Percentiles rank a stretch among this genome's conserved stretches.
Conservation (phyloP, 176 grass and related monocot genomes). For the Rhipidocladum racemiflorum region DNA sequence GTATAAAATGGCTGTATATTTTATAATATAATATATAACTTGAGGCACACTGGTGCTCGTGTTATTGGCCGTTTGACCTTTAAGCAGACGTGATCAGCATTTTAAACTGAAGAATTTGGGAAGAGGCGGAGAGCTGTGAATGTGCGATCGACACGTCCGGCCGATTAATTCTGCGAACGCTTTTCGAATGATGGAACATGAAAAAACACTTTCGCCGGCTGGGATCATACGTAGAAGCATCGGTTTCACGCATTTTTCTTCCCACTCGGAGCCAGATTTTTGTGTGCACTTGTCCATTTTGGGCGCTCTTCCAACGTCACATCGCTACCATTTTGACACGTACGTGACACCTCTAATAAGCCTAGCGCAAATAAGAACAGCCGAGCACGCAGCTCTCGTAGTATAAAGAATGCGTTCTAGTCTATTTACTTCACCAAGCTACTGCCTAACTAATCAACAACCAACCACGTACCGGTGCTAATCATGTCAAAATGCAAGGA, state of each 20-base stretch:
- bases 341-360: neutral
- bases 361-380: neutral
- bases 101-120: neutral
- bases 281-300: constrained; percentile 13
- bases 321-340: constrained; percentile 24
- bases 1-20: neutral
- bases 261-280: neutral
- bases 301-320: constrained; percentile 9
- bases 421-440: constrained; percentile 24
- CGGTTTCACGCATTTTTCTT: neutral
- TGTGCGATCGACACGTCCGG: neutral
- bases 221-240: neutral
- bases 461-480: neutral
- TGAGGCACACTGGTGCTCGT: no score
- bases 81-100: constrained; percentile 15
- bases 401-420: constrained; percentile 8
- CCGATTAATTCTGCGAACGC: neutral
- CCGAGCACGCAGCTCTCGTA: neutral
- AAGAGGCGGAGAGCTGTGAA: neutral
- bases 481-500: constrained; percentile 9
- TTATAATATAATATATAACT: neutral
- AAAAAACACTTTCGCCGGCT: neutral
- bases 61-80: no score
- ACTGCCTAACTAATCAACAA: constrained; percentile 23
- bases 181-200: neutral